phyloP scores from a whole-genome alignment of 2,329 filamentous ascomycete genomes.

The Aspergillus bombycis region DNA sequence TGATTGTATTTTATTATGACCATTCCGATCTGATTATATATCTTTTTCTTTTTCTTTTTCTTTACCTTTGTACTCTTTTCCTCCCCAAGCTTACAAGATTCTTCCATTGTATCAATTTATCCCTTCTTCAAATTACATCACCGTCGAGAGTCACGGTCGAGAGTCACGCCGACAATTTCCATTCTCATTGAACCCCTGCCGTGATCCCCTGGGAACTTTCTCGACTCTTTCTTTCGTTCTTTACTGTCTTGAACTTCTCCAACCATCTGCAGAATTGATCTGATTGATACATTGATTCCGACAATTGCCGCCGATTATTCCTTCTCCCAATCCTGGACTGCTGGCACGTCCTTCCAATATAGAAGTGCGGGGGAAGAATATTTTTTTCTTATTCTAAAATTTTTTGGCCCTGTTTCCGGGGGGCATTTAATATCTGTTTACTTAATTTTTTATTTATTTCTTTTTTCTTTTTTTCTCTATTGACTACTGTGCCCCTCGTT shows the following conservation, averaged over 20 bases:
- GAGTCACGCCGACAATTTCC: slow-evolving; percentile 1
- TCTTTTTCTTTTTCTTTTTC: neutral
- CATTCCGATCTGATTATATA: neutral
- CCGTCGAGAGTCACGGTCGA: neutral
- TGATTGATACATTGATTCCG: neutral
- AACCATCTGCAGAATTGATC: neutral
- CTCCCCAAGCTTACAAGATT: neutral
- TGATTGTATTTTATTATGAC: no score
- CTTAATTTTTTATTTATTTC: neutral
- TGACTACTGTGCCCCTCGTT: neutral
- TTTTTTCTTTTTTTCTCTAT: neutral
- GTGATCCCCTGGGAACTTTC: neutral
- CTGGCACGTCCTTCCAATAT: neutral
- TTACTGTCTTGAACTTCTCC: neutral
- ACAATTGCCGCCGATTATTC: neutral
- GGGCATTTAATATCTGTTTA: neutral
- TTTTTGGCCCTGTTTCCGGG: neutral
- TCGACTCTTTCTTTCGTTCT: neutral
- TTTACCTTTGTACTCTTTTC: neutral
- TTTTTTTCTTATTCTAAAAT: neutral
- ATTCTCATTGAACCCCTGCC: slow-evolving; percentile 5
- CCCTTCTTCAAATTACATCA: slow-evolving; percentile 5
- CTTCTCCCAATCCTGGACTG: neutral
- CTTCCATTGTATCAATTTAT: neutral
- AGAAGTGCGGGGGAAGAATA: neutral